Evolutionary conservation across 2,329 filamentous ascomycete genomes (phyloP), one percentile per base, ranked within the genome.

Genomic region (Bertia moriformis): DNA sequence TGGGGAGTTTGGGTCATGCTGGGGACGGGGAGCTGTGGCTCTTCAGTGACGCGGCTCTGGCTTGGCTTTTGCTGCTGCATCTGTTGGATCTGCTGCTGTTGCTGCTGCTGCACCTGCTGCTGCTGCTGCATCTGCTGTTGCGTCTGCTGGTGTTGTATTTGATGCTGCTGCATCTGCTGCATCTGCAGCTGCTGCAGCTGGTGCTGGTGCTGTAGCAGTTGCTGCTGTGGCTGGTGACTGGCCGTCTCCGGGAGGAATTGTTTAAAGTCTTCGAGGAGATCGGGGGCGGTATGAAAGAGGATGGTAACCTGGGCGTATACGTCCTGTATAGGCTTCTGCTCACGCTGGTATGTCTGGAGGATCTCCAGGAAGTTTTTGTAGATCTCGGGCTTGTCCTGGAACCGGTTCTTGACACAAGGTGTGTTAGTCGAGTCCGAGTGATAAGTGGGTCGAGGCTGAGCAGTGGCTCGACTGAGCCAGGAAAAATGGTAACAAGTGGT

Each of bases 291-390:
- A 53, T 86, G 86, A 63, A 98, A 98, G 1, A 98, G 67, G 19
- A 82, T 82, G 1, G 93, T 98, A 18, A 98, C 91, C 58, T 98
- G 91, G 1, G 85, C 83, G 57, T 98, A 98, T 3, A 98, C 91
- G 58, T 98, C 91, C 56, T 95, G 88, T 27, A 98, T 98, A 0
- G 91, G 93, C 55, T 96, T 96, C 39, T 91, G 93, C 57, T 98
- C 91, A 41, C 91, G 77, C 59, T 98, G 91, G 51, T 98, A 98
- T 2, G 91, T 98, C 60, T 98, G 91, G 36, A 98, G 66, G 38
- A 98, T 98, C 57, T 98, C 91, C 19, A 98, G 71, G 54, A 98
- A 98, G 54, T 98, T 89, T 59, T 98, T 98, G 66, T 98, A 98
- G 45, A 98, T 96, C 56, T 98, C 91, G 4, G 91, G 91, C 46